Percentiles rank a stretch among this genome's conserved stretches.
Evolutionary conservation across 2,329 filamentous ascomycete species (phyloP).

Genomic region (Claviceps humidiphila): DNA sequence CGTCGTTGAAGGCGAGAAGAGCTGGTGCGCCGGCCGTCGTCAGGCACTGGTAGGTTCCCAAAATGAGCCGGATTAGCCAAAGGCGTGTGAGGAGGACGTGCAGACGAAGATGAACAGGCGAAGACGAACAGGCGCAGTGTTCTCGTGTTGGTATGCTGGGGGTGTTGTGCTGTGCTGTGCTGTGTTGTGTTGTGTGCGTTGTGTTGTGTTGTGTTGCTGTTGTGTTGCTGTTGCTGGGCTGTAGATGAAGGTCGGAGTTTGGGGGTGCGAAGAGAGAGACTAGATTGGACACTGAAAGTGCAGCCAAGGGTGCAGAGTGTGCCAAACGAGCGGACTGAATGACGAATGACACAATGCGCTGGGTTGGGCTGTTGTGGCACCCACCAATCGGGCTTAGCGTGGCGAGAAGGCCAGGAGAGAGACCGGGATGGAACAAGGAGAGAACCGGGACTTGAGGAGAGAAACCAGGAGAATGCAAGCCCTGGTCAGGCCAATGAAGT

Average conservation of each 20-base stretch:
- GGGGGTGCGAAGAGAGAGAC: constrained; percentile 1
- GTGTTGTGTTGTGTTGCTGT: no score
- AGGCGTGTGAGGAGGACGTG: not conserved
- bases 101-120: no score
- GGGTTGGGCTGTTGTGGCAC: constrained; percentile 7
- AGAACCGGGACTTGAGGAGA: not conserved
- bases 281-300: constrained; percentile 2
- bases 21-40: not conserved
- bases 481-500: no score
- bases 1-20: not conserved
- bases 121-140: not conserved
- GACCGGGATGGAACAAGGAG: not conserved
- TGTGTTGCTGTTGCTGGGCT: not conserved
- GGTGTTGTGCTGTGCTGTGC: no score
- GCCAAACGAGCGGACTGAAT: constrained; percentile 3
- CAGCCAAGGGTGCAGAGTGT: not conserved
- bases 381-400: constrained; percentile 4
- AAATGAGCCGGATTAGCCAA: not conserved
- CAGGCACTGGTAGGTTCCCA: not conserved
- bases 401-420: not conserved
- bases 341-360: constrained; percentile 8
- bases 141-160: not conserved
- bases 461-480: no score
- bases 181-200: no score
- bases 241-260: not conserved